Base-by-base conservation (phyloP, 352 stramenopile species). In the Phytopythium vexans region DNA sequence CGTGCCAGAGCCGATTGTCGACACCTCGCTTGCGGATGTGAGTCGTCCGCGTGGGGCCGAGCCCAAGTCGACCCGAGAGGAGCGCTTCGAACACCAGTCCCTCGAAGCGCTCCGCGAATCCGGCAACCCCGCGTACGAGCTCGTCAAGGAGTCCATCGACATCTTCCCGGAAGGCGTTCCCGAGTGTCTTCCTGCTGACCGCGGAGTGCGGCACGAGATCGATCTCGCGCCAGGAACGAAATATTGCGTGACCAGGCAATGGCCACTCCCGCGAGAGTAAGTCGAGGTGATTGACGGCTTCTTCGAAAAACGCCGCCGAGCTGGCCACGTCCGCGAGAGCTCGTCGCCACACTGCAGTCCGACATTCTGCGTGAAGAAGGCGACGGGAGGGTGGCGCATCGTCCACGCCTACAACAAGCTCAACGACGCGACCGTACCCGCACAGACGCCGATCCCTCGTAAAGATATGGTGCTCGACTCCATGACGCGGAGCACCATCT, bases 161-260 rank as follows among this genome's bases (percentile, higher is more conserved):
- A 43, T 68, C n/a, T 69, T 70, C 9, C 52, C 56, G 0, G 57
- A 77, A 10, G 58, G 62, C 14, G 43, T 70, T 0, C 64, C 52
- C 15, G 37, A 41, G 0, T 12, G 37, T 5, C 8, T 15, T 0
- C n/a, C n/a, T n/a, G n/a, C n/a, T n/a, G n/a, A n/a, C n/a, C n/a
- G n/a, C n/a, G n/a, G n/a, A n/a, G n/a, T n/a, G 16, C 31, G 1
- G 0, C 48, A 72, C 52, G 53, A 55, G 41, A 53, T 56, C 36
- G 9, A 60, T 50, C 48, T 57, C 52, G 6, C 8, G 14, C 12
- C 51, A 5, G 47, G 41, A 40, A 54, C 63, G 11, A 56, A 52
- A 33, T 41, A 48, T 38, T 66, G 41, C 21, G 35, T 41, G 31
- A 52, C 55, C 33, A 42, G 34, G 33, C 10, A 52, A 14, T 34